Conservation (phyloP, 805 yeast species). For the Yarrowia sp. region DNA sequence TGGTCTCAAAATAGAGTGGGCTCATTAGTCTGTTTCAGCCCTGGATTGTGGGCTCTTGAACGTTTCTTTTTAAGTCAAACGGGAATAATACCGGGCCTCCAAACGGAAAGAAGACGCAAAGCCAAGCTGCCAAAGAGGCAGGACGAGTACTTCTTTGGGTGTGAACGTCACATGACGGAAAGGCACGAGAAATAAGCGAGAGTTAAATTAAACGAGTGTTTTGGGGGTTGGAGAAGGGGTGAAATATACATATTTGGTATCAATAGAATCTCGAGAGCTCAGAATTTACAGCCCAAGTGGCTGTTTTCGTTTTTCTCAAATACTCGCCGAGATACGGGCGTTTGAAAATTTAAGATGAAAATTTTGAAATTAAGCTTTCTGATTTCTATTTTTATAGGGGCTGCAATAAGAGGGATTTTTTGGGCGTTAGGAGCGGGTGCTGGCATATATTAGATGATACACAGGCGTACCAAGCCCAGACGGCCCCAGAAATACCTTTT, state of each 20-base stretch:
- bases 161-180: not conserved
- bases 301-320: rapidly evolving
- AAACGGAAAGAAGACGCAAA: not conserved
- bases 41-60: not conserved
- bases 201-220: not conserved
- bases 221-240: not conserved
- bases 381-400: not conserved
- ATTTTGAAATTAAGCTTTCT: not conserved
- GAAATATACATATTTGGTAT: not conserved
- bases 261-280: not conserved
- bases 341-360: not conserved
- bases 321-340: not conserved
- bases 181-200: slow-evolving; percentile 2
- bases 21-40: slow-evolving; percentile 1
- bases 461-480: no score
- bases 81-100: not conserved
- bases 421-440: not conserved
- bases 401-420: no score
- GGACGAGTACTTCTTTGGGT: not conserved
- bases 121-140: not conserved
- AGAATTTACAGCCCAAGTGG: no score
- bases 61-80: not conserved
- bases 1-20: not conserved
- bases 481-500: no score
- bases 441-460: no score